phyloP scores from a whole-genome alignment of 495 filamentous ascomycete genomes.

The Aspergillus bertholletiae region DNA sequence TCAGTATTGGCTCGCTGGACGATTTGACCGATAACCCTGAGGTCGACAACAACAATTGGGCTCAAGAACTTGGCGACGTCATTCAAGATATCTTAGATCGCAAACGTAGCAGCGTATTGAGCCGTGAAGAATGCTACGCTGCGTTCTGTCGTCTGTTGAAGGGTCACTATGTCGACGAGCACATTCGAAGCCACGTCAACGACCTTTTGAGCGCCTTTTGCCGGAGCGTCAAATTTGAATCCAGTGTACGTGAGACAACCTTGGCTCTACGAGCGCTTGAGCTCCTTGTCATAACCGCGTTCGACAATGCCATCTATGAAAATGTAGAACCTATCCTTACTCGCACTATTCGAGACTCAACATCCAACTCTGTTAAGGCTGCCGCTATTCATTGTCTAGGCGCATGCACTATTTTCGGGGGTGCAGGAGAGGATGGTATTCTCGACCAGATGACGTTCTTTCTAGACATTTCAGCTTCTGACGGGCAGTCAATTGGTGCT shows the following conservation, averaged over 20 bases:
- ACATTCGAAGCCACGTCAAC: conserved; percentile 54
- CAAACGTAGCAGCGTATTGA: conserved; percentile 78
- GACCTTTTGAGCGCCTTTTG: conserved; percentile 72
- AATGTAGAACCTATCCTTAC: conserved; percentile 62
- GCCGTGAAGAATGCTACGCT: conserved; percentile 68
- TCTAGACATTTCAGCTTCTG: conserved; percentile 80
- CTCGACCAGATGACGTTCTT: conserved; percentile 79
- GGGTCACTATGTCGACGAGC: conserved; percentile 66
- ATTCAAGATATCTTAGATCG: conserved; percentile 81
- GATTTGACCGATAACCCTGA: conserved; percentile 56
- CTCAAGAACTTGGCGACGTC: conserved; percentile 63
- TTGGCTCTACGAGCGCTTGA: conserved; percentile 72
- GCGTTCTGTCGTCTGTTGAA: conserved; percentile 71
- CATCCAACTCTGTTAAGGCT: conserved; percentile 61
- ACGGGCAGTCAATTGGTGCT: conserved; percentile 73
- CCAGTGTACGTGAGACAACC: conserved; percentile 68
- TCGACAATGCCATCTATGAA: conserved; percentile 68
- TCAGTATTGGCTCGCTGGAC: conserved; percentile 51
- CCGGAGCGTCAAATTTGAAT: conserved; percentile 67
- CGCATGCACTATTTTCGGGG: conserved; percentile 72
- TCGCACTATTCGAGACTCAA: conserved; percentile 64
- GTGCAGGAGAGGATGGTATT: conserved; percentile 65
- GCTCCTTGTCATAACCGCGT: conserved; percentile 69
- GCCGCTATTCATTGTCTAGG: conserved; percentile 73
- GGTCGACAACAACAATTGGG: conserved; percentile 56